Base-by-base conservation (phyloP, 2,329 filamentous ascomycete species). In the Fusarium concolor region DNA sequence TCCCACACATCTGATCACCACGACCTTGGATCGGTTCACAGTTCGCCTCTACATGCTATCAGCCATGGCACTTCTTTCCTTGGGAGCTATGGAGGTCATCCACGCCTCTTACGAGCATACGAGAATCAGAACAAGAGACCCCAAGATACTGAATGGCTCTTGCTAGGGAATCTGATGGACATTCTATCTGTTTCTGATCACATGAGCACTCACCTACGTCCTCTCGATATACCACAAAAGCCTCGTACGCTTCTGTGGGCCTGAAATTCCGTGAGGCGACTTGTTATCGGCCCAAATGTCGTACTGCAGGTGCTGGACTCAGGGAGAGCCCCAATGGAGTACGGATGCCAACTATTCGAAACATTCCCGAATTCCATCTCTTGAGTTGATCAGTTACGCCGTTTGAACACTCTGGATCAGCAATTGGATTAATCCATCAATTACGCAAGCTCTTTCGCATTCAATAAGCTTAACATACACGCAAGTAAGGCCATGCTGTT, bases 361-460 rank as follows among this genome's bases (percentile, higher is more conserved):
- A 17, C 10, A 14, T 38, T 24, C 22, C 17, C 22, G 11, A 5
- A 35, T 2, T 24, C 10, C 18, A 58, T 9, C 22, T 18, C 7
- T 14, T 12, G 12, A 8, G 2, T 10, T 10, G 12, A 6, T 11
- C 22, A 18, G 12, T 24, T 37, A 22, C 54, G 11, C 26, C 7
- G 38, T 42, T 28, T 22, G 18, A 17, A 10, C n/a, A 4, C 26
- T 52, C 8, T 14, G 6, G 7, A 29, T 18, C 3, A 1, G 2
- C 4, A 10, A 6, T 2, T 9, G 11, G 6, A 24, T 8, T 2
- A 14, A 15, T 7, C 6, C 18, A n/a, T 3, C 2, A 31, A 24
- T 22, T 15, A 41, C 38, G 22, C 14, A 9, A 9, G 15, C 3
- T 5, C 29, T 37, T 47, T 10, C 33, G 6, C 15, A 11, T 10